A percentile compares a stretch with the other conserved stretches of the same genome.
Conservation (phyloP, 192 early-diverging fungal genomes). For the Geranomyces michiganensis region DNA sequence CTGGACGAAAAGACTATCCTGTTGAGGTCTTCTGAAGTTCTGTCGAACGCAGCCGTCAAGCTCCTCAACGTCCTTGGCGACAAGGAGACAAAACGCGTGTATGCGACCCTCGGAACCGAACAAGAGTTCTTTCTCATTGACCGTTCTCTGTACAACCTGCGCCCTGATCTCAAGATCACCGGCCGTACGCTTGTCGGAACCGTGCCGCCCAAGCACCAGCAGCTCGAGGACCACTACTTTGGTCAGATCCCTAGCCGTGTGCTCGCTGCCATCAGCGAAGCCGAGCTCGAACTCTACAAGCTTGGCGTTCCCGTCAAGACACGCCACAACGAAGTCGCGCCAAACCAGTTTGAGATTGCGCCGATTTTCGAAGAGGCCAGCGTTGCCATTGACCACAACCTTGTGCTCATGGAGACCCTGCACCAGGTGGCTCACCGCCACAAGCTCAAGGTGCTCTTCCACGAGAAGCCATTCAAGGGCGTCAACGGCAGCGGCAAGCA, state of each 20-base stretch:
- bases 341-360: slow-evolving; percentile 96
- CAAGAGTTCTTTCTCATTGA: slow-evolving; percentile 99
- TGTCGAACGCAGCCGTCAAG: slow-evolving; percentile 80
- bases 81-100: slow-evolving; percentile 77
- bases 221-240: slow-evolving; percentile 99
- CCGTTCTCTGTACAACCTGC: slow-evolving; percentile 88
- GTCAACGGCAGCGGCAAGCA: slow-evolving; percentile 99
- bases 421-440: slow-evolving; percentile 97
- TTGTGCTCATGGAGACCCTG: slow-evolving; percentile 96
- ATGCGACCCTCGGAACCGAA: slow-evolving; percentile 94
- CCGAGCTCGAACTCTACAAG: slow-evolving; percentile 89
- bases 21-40: slow-evolving; percentile 84
- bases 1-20: slow-evolving; percentile 99
- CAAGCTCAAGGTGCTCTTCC: slow-evolving; percentile 94
- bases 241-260: slow-evolving; percentile 94
- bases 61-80: slow-evolving; percentile 82
- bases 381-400: slow-evolving; percentile 97
- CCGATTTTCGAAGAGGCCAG: slow-evolving; percentile 98
- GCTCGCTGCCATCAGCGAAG: slow-evolving; percentile 87
- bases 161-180: slow-evolving; percentile 94
- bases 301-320: slow-evolving; percentile 99
- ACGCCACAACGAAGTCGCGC: slow-evolving; percentile 98
- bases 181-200: slow-evolving; percentile 93
- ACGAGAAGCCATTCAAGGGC: slow-evolving; percentile 99
- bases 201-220: slow-evolving; percentile 97